Evolutionary conservation across 192 early-diverging fungal genomes (phyloP).

Genomic region (Paraglomus occultum): DNA sequence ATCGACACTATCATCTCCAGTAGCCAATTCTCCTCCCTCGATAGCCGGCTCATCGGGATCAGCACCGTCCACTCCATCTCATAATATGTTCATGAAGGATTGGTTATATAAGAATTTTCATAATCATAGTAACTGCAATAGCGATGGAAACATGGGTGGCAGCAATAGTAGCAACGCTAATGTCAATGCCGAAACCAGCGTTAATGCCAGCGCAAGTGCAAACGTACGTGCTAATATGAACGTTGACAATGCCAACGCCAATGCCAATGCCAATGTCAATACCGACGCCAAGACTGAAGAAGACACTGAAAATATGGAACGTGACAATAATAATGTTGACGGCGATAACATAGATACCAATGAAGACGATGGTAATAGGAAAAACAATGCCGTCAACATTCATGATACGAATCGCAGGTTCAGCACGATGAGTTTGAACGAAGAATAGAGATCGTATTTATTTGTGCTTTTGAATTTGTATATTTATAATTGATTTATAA

Average conservation of each 20-base stretch:
- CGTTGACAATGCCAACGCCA: too few relatives aligned
- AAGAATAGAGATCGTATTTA: slow-evolving; percentile 13
- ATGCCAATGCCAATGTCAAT: too few relatives aligned
- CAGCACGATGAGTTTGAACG: slow-evolving; percentile 22
- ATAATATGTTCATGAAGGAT: too few relatives aligned
- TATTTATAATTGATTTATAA: too few relatives aligned
- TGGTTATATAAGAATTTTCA: too few relatives aligned
- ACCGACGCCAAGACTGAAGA: background rate
- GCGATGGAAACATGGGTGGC: too few relatives aligned
- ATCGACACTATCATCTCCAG: slow-evolving; percentile 13
- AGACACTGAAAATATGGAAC: background rate
- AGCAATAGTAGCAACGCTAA: too few relatives aligned
- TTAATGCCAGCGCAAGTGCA: too few relatives aligned
- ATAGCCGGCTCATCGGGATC: background rate
- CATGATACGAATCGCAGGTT: slow-evolving; percentile 30
- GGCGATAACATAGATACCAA: background rate
- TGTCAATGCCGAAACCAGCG: too few relatives aligned
- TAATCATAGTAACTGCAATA: too few relatives aligned
- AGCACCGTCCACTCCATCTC: background rate
- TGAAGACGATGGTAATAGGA: background rate
- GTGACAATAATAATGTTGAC: slow-evolving; percentile 4
- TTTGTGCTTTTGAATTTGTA: background rate
- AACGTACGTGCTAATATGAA: too few relatives aligned
- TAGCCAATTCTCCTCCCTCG: background rate
- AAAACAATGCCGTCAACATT: slow-evolving; percentile 10